These are phyloP conservation scores for Heliosperma pusillum DNA, from an alignment of 148 eudicot genomes.

Conservation along the genomic window DNA sequence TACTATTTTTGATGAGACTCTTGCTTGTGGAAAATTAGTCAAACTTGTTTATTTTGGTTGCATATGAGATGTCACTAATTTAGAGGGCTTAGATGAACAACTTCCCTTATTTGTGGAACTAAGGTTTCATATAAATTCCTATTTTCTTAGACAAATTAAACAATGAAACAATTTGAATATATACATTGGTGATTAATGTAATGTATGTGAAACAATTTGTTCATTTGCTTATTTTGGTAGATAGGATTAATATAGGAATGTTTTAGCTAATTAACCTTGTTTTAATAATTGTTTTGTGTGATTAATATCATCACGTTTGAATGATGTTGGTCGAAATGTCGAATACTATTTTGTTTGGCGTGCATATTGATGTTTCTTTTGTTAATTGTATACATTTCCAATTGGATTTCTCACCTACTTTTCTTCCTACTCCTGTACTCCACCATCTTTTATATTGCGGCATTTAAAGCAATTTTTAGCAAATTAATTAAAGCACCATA, in stretches of 20 bases:
- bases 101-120: background rate
- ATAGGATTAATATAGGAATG: conserved; percentile 8
- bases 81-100: background rate
- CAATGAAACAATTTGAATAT: no score
- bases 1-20: no score
- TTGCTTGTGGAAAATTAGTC: background rate
- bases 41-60: background rate
- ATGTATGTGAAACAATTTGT: background rate
- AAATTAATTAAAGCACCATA: conserved; percentile 7
- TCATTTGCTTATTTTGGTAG: background rate
- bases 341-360: conserved; percentile 26
- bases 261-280: background rate
- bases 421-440: conserved; percentile 29
- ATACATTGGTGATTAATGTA: background rate
- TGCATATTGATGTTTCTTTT: conserved; percentile 13
- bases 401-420: conserved; percentile 24
- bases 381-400: conserved; percentile 22
- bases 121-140: background rate
- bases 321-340: conserved; percentile 17
- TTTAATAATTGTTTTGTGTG: background rate
- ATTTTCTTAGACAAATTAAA: no score
- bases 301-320: conserved; percentile 16
- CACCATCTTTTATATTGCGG: conserved; percentile 18
- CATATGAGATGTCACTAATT: background rate
- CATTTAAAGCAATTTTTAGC: conserved; percentile 12